Base-by-base conservation (phyloP, 2,329 filamentous ascomycete genomes). In the Hyphodiscus sp. region DNA sequence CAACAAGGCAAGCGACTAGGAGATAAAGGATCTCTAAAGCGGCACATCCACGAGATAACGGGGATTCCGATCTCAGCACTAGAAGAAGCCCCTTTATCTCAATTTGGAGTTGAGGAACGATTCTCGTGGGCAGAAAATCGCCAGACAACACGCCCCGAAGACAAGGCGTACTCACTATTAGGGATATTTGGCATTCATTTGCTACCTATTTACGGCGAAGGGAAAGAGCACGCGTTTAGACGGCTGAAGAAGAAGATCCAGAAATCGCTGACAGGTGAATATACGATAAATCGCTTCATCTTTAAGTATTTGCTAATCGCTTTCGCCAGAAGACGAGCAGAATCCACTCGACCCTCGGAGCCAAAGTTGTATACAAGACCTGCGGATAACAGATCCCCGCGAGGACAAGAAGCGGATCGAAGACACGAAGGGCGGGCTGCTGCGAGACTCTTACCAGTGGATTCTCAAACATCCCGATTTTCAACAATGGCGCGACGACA, bases 161-260 rank as follows among this genome's bases (percentile, higher is more conserved):
- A 75, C 41, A 64, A 66, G 19, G 71, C 73, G 0, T 76, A 76
- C 41, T 73, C 67, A 11, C 60, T 76, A 0, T 54, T 76, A 4
- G 74, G 74, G 0, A 62, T 76, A 0, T 75, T 76, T 23, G 63
- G 63, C 0, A 65, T 76, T 23, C 70, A 71, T 33, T 73, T 76
- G 69, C 67, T 73, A 0, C 56, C 74, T 5, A 41, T 75, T 0
- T 76, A 76, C 48, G 74, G 74, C 2, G 52, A 55, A 44, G 29
- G 52, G n/a, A n/a, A n/a, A n/a, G n/a, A n/a, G n/a, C n/a, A n/a
- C n/a, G n/a, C n/a, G n/a, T n/a, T n/a, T n/a, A n/a, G n/a, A n/a
- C n/a, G n/a, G n/a, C n/a, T n/a, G 29, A 33, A 33, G 29, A 13
- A 33, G 29, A 13, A 33, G 29, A 33, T 33, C 29, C 29, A 33